These are phyloP conservation scores for Nakazawaea ernobii DNA, from an alignment of 805 yeast species.

Conservation along the genomic window DNA sequence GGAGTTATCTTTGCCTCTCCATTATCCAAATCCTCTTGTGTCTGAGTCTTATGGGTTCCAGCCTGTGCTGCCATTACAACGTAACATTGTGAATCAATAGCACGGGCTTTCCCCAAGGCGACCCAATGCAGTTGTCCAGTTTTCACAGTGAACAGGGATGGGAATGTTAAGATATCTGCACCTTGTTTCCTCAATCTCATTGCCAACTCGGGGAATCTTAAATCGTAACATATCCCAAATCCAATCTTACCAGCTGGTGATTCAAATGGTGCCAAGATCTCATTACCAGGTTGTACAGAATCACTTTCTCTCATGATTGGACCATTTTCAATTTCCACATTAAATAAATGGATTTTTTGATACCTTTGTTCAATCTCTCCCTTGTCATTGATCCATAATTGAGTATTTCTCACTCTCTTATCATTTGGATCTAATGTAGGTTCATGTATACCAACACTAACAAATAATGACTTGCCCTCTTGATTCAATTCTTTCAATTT, in stretches of 20 bases:
- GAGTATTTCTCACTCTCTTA: constrained; percentile 59
- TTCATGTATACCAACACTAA: constrained; percentile 87
- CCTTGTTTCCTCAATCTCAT: constrained; percentile 58
- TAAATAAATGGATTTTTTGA: constrained; percentile 85
- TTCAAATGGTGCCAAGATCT: constrained; percentile 46
- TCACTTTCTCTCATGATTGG: constrained; percentile 74
- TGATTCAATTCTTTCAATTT: constrained; percentile 37
- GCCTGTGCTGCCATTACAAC: constrained; percentile 88
- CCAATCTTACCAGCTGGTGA: constrained; percentile 65
- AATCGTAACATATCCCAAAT: constrained; percentile 76
- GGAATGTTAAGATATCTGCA: constrained; percentile 73
- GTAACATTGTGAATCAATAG: constrained; percentile 82
- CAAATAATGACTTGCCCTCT: constrained; percentile 42
- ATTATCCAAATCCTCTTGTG: constrained; percentile 28
- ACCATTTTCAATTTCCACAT: constrained; percentile 77
- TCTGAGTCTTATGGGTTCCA: constrained; percentile 61
- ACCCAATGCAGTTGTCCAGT: constrained; percentile 95
- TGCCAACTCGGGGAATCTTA: constrained; percentile 81
- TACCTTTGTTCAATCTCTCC: constrained; percentile 69
- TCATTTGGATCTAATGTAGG: constrained; percentile 40
- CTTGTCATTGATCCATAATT: constrained; percentile 58
- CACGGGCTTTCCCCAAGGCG: constrained; percentile 71
- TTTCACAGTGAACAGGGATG: constrained; percentile 88
- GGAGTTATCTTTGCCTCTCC: constrained; percentile 25
- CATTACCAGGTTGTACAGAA: constrained; percentile 75